Evolutionary conservation across 371 early-diverging fungal genomes (phyloP).

Genomic region (Actinomortierella ambigua): DNA sequence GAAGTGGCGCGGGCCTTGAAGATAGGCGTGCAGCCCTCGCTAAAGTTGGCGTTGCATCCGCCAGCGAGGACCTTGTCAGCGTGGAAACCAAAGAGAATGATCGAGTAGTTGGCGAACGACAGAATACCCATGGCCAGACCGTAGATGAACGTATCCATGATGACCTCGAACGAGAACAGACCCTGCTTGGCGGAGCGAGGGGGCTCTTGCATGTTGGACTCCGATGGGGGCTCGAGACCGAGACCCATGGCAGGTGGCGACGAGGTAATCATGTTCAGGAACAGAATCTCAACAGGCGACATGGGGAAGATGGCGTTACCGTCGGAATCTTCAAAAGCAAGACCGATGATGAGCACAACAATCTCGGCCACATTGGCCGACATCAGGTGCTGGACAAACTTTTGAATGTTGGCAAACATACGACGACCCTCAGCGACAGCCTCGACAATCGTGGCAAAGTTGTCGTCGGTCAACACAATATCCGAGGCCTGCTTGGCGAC

Average conservation of each 20-base stretch:
- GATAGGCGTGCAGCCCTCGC: constrained; percentile 62
- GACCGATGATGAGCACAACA: constrained; percentile 68
- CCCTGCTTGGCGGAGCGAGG: constrained; percentile 77
- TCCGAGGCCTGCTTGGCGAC: constrained; percentile 93
- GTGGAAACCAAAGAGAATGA: constrained; percentile 63
- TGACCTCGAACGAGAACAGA: constrained; percentile 68
- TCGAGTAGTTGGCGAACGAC: constrained; percentile 68
- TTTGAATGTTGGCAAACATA: constrained; percentile 92
- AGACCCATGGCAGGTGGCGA: constrained; percentile 88
- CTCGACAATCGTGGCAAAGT: constrained; percentile 85
- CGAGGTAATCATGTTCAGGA: constrained; percentile 83
- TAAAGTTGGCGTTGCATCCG: constrained; percentile 64
- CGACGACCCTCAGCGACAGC: constrained; percentile 88
- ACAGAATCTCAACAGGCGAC: constrained; percentile 86
- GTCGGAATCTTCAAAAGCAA: constrained; percentile 64
- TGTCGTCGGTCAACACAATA: constrained; percentile 87
- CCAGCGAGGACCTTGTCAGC: constrained; percentile 61
- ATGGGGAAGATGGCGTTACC: constrained; percentile 76
- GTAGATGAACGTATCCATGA: constrained; percentile 77
- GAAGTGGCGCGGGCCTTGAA: constrained; percentile 78
- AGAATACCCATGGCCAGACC: constrained; percentile 74
- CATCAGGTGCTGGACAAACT: constrained; percentile 90
- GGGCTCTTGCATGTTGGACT: constrained; percentile 79
- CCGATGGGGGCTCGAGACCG: constrained; percentile 84
- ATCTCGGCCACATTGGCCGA: constrained; percentile 72